phyloP scores from a whole-genome alignment of 768 basidiomycete species.

The Russula olivacea region DNA sequence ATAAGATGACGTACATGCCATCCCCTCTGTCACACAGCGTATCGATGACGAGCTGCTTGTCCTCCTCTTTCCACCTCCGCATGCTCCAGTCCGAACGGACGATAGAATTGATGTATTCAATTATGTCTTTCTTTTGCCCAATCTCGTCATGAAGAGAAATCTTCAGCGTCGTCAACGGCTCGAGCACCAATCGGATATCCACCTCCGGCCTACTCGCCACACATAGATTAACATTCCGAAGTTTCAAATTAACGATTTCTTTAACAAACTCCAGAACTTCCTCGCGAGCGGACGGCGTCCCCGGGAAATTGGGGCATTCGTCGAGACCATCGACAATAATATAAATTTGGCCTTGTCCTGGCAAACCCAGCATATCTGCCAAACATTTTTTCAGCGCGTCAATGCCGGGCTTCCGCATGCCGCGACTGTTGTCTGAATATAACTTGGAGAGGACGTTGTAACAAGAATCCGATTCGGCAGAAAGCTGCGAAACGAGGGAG shows the following conservation, averaged over 20 bases:
- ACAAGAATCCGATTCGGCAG: neutral
- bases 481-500: conserved; percentile 5
- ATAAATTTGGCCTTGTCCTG: neutral
- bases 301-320: neutral
- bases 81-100: neutral
- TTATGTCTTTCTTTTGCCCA: neutral
- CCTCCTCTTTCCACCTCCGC: neutral
- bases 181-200: neutral
- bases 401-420: neutral
- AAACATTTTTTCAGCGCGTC: neutral
- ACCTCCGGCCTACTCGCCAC: neutral
- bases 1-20: conserved; percentile 5
- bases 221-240: neutral
- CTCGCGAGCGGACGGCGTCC: neutral
- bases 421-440: neutral
- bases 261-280: neutral
- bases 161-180: neutral
- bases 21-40: neutral
- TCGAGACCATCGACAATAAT: conserved; percentile 3
- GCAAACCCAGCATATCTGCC: neutral
- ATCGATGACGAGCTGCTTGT: neutral
- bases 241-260: neutral
- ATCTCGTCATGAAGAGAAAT: neutral
- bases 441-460: neutral
- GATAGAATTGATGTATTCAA: neutral